Evolutionary conservation across 1,284 basidiomycete species (phyloP).

Genomic region (Ustilago trichophora): DNA sequence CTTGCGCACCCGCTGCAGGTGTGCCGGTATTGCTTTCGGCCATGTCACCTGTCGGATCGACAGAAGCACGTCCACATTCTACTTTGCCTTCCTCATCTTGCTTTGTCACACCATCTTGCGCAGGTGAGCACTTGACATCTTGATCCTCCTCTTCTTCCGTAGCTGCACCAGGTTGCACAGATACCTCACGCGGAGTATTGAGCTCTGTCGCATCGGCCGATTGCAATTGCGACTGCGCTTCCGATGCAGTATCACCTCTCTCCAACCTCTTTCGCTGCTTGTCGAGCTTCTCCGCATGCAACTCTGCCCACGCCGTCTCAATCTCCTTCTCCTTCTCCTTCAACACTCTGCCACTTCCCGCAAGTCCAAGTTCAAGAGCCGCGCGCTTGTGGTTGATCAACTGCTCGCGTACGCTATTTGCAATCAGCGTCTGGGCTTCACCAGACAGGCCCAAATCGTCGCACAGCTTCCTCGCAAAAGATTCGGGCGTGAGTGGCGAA

Average conservation of each 20-base stretch:
- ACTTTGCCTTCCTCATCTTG: no score
- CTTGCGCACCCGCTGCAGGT: slow-evolving; percentile 4
- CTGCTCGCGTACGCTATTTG: slow-evolving; percentile 93
- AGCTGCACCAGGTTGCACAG: slow-evolving; percentile 18
- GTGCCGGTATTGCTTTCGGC: neutral
- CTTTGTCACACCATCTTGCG: no score
- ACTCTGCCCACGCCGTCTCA: slow-evolving; percentile 30
- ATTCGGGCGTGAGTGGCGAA: slow-evolving; percentile 87
- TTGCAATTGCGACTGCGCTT: slow-evolving; percentile 6
- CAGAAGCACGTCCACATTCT: no score
- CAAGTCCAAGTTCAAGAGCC: slow-evolving; percentile 88
- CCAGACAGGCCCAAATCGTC: slow-evolving; percentile 86
- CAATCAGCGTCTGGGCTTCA: slow-evolving; percentile 85
- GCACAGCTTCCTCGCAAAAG: slow-evolving; percentile 82
- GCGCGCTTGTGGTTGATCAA: slow-evolving; percentile 91
- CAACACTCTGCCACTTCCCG: slow-evolving; percentile 69
- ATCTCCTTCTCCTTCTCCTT: slow-evolving; percentile 53
- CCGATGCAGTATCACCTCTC: slow-evolving; percentile 6
- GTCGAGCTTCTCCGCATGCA: slow-evolving; percentile 68
- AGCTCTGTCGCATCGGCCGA: slow-evolving; percentile 16
- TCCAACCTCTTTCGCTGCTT: slow-evolving; percentile 34
- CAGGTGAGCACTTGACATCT: slow-evolving; percentile 1
- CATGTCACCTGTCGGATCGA: no score
- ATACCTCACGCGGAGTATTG: slow-evolving; percentile 19
- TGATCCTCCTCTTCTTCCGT: slow-evolving; percentile 3